phyloP scores from a whole-genome alignment of 805 yeast genomes.

The Candida sonorensis region DNA sequence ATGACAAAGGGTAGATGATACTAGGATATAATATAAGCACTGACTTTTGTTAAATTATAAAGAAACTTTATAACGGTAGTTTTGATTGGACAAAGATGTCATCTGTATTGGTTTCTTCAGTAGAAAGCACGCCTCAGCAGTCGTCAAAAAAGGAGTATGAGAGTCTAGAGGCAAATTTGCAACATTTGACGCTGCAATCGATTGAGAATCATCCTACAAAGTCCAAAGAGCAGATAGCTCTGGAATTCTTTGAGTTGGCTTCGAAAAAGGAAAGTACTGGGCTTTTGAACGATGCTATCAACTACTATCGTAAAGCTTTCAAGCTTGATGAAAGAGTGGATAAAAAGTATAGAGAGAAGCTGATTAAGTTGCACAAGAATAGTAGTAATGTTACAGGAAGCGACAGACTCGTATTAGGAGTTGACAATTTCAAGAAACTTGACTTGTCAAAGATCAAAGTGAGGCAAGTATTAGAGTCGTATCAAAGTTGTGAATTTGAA shows the following conservation, averaged over 20 bases:
- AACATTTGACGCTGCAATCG: constrained; percentile 18
- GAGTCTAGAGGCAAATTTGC: constrained; percentile 17
- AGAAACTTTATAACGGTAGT: too few relatives aligned
- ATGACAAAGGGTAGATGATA: too few relatives aligned
- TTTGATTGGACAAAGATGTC: too few relatives aligned
- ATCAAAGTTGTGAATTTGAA: constrained; percentile 21
- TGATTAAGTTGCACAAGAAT: too few relatives aligned
- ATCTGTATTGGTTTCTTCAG: too few relatives aligned
- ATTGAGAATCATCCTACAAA: constrained; percentile 25
- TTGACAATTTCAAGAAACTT: constrained; percentile 15
- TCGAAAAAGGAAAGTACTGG: constrained; percentile 68
- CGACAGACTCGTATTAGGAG: too few relatives aligned
- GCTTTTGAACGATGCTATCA: constrained; percentile 75
- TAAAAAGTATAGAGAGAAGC: constrained; percentile 51
- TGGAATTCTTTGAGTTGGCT: constrained; percentile 62
- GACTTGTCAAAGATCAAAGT: constrained; percentile 40
- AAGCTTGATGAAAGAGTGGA: constrained; percentile 58
- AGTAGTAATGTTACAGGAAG: too few relatives aligned
- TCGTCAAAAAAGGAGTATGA: constrained; percentile 6
- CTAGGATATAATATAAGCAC: too few relatives aligned
- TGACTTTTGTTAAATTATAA: too few relatives aligned
- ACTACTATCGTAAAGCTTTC: constrained; percentile 64
- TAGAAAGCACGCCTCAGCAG: too few relatives aligned
- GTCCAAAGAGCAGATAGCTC: constrained; percentile 37
- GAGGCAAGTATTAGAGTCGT: constrained; percentile 31